Evolutionary conservation across 768 basidiomycete genomes (phyloP), one percentile per base, ranked within the genome.

Genomic region (Cubamyces sp.): DNA sequence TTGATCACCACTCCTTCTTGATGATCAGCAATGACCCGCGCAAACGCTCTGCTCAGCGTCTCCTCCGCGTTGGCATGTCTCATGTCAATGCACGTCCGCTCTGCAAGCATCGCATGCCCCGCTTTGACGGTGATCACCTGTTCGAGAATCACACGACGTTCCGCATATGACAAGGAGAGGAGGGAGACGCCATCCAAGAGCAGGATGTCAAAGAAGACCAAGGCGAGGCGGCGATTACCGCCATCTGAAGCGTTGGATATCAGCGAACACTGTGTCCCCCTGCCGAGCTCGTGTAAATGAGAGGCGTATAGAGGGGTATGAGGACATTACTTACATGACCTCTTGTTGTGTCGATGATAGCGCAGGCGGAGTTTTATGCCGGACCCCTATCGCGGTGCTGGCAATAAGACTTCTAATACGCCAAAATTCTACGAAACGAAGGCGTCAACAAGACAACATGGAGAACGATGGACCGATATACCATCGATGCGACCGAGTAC

Each of bases 121-220:
- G 81, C 79, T n/a, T 83, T 78, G 9, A 73, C 69, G 2, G 68
- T 68, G 40, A 96, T 76, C 8, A 86, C 62, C 1, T 74, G 68
- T 70, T 94, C 88, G 16, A 97, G 82, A 3, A 82, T 70, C 16
- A 73, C 72, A 28, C 92, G 83, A 14, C 95, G 85, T 8, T 76
- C 66, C 0, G 74, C 71, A 68, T 96, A 96, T 0, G 87, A 74
- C 3, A 70, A 70, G 12, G 78, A 75, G 7, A 92, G 66, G 12
- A 92, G 75, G 8, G 82, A 86, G 39, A 72, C 67, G n/a, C 76
- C 83, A 66, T 94, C 84, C 0, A 93, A 75, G n/a, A 82, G 71
- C 6, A 97, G 79, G 15, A 96, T 68, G 68, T 97, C 95, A 69
- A 96, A 97, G 77, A 94, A 96, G 14, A 94, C 87, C 18, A 96